Evolutionary conservation across 208 protist species (phyloP).

Genomic region (Trypanosoma avium): DNA sequence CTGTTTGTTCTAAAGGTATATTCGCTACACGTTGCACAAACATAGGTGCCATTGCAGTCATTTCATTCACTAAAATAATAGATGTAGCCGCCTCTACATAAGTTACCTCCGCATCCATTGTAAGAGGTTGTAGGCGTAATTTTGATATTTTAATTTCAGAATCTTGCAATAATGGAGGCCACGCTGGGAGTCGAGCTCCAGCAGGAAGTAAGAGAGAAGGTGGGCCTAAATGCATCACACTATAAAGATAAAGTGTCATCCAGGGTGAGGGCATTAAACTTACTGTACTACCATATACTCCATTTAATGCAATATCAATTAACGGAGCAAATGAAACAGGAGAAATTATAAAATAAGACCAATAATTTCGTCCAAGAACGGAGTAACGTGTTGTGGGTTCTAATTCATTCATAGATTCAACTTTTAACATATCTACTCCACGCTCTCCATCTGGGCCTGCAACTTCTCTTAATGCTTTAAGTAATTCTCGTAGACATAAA

Average conservation of each 20-base stretch:
- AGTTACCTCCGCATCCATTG: constrained; percentile 70
- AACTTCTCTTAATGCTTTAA: constrained; percentile 56
- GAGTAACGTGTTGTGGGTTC: constrained; percentile 85
- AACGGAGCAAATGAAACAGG: constrained; percentile 64
- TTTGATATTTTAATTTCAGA: constrained; percentile 15
- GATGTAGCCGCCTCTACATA: constrained; percentile 62
- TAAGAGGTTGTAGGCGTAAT: constrained; percentile 67
- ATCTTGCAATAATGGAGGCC: constrained; percentile 62
- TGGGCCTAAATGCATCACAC: constrained; percentile 46
- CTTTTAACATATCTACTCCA: constrained; percentile 86
- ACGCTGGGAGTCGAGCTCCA: constrained; percentile 53
- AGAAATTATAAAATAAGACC: constrained; percentile 65
- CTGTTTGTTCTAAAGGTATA: constrained; percentile 30
- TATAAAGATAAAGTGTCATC: constrained; percentile 75
- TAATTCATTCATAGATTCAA: constrained; percentile 89
- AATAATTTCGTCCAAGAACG: constrained; percentile 89
- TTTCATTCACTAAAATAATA: constrained; percentile 70
- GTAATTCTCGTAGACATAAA: constrained; percentile 66
- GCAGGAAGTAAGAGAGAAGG: constrained; percentile 71
- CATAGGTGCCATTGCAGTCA: constrained; percentile 63
- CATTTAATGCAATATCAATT: constrained; percentile 71
- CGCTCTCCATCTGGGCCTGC: constrained; percentile 36
- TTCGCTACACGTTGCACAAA: constrained; percentile 69
- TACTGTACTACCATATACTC: constrained; percentile 79
- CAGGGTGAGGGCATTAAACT: constrained; percentile 81